Evolutionary conservation across 768 basidiomycete species (phyloP).

Genomic region (Mycena vulgaris): DNA sequence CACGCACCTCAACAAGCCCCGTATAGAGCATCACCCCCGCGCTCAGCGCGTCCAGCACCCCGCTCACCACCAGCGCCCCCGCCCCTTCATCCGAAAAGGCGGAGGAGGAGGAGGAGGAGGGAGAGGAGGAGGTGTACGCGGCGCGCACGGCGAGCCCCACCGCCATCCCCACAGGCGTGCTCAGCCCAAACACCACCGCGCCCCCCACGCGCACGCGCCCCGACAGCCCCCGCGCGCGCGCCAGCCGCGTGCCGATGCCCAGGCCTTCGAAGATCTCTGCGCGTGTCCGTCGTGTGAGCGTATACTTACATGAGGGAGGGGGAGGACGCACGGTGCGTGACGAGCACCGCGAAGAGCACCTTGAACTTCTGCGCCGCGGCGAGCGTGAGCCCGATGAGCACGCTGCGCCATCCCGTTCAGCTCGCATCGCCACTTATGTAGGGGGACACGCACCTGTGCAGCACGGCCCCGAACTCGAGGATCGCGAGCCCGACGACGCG

Average conservation of each 20-base stretch:
- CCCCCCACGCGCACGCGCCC: conserved; percentile 68
- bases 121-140: conserved; percentile 91
- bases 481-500: conserved; percentile 82
- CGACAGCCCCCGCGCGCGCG: conserved; percentile 72
- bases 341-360: conserved; percentile 88
- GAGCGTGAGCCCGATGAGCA: conserved; percentile 91
- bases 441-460: conserved; percentile 72
- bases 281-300: not conserved
- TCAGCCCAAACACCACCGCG: conserved; percentile 79
- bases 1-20: conserved; percentile 82
- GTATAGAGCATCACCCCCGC: conserved; percentile 94
- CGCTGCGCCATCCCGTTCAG: too few relatives aligned
- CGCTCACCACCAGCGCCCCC: conserved; percentile 85
- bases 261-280: conserved; percentile 95
- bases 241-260: conserved; percentile 91
- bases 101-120: too few relatives aligned
- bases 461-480: conserved; percentile 92
- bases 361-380: conserved; percentile 90
- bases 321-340: conserved; percentile 87
- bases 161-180: conserved; percentile 92
- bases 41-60: conserved; percentile 87
- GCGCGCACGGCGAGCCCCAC: conserved; percentile 81
- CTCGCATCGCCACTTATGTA: too few relatives aligned
- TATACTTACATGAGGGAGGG: not conserved
- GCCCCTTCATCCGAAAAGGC: too few relatives aligned